Evolutionary conservation across 306 rosid genomes (phyloP).

Genomic region (Amphicarpaea edgeworthii): DNA sequence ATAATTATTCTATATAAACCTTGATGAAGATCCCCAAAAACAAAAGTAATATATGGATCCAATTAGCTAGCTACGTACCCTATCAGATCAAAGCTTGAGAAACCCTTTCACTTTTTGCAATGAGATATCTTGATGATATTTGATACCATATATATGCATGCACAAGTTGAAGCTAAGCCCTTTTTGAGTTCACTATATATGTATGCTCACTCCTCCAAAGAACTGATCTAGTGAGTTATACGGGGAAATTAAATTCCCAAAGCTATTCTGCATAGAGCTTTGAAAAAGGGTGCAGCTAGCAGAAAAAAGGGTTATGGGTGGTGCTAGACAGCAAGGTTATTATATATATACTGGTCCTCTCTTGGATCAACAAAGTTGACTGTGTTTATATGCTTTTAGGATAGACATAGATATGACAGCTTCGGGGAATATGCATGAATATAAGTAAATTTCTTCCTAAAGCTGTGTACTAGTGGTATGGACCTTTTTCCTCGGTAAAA

Average conservation of each 20-base stretch:
- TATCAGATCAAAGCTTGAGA: neutral
- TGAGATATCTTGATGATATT: neutral
- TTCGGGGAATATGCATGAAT: constrained; percentile 20
- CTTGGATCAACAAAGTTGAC: constrained; percentile 4
- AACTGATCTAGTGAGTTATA: neutral
- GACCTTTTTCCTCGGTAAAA: constrained; percentile 21
- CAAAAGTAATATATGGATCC: neutral
- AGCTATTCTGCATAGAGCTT: constrained; percentile 18
- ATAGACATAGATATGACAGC: constrained; percentile 21
- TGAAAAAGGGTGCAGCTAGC: constrained; percentile 11
- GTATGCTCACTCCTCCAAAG: neutral
- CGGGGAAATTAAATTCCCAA: constrained; percentile 18
- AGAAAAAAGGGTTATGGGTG: constrained; percentile 19
- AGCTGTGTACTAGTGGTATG: constrained; percentile 30
- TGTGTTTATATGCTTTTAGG: constrained; percentile 31
- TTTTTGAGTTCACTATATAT: neutral
- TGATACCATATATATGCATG: neutral
- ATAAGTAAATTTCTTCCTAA: constrained; percentile 15
- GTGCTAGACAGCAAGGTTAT: constrained; percentile 16
- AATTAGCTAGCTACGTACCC: neutral
- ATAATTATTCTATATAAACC: constrained; percentile 14
- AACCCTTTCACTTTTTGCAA: constrained; percentile 1
- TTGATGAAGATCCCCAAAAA: constrained; percentile 37
- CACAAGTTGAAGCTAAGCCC: neutral
- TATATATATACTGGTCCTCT: neutral